These are phyloP conservation scores for Elaeis guineensis DNA, from an alignment of 176 grass and related monocot species.

Conservation along the genomic window DNA sequence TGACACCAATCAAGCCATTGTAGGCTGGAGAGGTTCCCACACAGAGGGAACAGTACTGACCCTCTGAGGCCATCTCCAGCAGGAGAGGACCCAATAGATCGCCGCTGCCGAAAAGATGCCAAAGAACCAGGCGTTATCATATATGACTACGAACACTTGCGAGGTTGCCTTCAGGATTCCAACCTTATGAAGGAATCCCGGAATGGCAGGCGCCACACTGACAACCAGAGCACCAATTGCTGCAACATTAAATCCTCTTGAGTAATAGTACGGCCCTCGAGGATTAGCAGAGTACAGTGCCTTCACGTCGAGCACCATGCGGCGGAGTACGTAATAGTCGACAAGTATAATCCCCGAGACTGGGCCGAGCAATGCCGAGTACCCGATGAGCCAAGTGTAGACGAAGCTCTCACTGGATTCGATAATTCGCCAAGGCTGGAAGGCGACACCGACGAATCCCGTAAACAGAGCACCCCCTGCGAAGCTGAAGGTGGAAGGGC, in stretches of 20 bases:
- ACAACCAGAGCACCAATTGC: conserved; percentile 23
- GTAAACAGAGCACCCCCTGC: conserved; percentile 12
- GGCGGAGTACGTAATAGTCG: conserved; percentile 26
- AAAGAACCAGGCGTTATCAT: conserved; percentile 35
- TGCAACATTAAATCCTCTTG: conserved; percentile 29
- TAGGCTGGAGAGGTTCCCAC: too few species aligned
- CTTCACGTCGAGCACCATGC: conserved; percentile 20
- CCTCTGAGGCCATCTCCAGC: neutral
- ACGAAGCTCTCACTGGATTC: conserved; percentile 33
- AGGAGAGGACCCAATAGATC: conserved; percentile 23
- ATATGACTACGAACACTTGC: conserved; percentile 20
- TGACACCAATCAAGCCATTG: too few species aligned
- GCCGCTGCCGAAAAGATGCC: conserved; percentile 19
- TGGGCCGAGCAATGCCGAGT: conserved; percentile 23
- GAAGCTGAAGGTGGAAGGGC: conserved; percentile 36
- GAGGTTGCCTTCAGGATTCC: conserved; percentile 7
- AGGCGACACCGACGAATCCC: conserved; percentile 12
- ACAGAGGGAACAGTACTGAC: too few species aligned
- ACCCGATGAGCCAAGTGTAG: conserved; percentile 37
- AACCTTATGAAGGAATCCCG: conserved; percentile 33
- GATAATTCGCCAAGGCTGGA: conserved; percentile 40
- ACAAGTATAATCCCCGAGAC: conserved; percentile 30
- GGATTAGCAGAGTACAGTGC: conserved; percentile 16
- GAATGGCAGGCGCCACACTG: conserved; percentile 19
- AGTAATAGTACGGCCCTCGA: conserved; percentile 33